Conservation (phyloP, 2,329 filamentous ascomycete species). For the Geosmithia flava region DNA sequence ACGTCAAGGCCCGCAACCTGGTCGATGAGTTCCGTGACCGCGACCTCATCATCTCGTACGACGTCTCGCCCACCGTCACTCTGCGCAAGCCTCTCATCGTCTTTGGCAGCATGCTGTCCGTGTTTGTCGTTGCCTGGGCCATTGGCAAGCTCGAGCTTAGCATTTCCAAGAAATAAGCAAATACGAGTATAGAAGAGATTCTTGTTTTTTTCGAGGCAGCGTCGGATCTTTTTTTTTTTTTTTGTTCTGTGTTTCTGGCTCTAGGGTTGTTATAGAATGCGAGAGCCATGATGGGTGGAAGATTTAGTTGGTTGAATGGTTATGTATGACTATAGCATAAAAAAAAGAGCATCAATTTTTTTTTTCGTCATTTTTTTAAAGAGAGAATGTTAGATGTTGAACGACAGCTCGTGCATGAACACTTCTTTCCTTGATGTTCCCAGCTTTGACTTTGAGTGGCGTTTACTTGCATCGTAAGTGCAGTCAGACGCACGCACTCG, state of each 20-base stretch:
- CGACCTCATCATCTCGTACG: constrained; percentile 77
- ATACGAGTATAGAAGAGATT: background rate
- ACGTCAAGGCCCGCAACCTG: constrained; percentile 70
- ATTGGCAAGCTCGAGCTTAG: constrained; percentile 71
- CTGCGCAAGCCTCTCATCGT: constrained; percentile 82
- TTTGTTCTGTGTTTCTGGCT: background rate
- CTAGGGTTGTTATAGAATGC: background rate
- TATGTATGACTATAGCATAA: background rate
- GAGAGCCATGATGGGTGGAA: background rate
- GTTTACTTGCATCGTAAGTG: no score
- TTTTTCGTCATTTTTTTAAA: background rate
- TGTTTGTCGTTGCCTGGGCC: constrained; percentile 65
- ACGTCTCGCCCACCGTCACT: constrained; percentile 61
- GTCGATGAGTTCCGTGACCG: constrained; percentile 83
- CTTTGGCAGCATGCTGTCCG: constrained; percentile 56
- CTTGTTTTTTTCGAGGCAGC: background rate
- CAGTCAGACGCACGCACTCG: no score
- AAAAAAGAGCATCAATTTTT: background rate
- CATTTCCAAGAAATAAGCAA: constrained; percentile 40
- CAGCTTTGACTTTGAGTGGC: no score
- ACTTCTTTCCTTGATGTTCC: no score
- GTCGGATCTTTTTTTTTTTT: background rate
- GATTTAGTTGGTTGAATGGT: background rate
- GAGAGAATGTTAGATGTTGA: no score
- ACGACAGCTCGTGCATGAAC: no score